Evolutionary conservation across 192 early-diverging fungal genomes (phyloP).

Genomic region (Dimargaris xerosporica): DNA sequence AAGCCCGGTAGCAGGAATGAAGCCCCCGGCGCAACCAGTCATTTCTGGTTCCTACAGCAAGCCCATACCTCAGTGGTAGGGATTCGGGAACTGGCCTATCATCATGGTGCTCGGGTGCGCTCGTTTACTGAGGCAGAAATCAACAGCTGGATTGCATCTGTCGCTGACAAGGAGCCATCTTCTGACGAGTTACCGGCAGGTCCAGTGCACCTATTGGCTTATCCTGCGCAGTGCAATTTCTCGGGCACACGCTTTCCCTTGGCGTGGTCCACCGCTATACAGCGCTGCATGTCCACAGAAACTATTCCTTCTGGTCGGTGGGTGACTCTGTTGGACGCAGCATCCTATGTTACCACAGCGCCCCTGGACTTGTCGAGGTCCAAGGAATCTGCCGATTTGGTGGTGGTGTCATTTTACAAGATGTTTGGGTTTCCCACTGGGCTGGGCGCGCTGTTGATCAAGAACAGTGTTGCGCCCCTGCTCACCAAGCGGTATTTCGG

Average conservation of each 20-base stretch:
- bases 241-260: conserved; percentile 57
- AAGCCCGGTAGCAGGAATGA: conserved; percentile 12
- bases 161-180: too few species aligned
- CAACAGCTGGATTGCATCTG: too few species aligned
- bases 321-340: conserved; percentile 56
- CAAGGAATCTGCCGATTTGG: conserved; percentile 42
- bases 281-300: neutral
- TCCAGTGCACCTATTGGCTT: conserved; percentile 44
- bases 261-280: conserved; percentile 22
- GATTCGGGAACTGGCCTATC: conserved; percentile 39
- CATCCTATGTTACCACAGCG: conserved; percentile 49
- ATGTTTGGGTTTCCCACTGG: conserved; percentile 79
- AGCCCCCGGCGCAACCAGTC: neutral
- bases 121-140: neutral
- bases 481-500: conserved; percentile 55
- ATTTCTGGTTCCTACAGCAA: conserved; percentile 41
- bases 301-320: conserved; percentile 19
- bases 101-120: conserved; percentile 15
- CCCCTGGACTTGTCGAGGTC: conserved; percentile 37
- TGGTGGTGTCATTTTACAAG: conserved; percentile 72
- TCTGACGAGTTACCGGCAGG: neutral
- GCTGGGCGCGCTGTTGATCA: conserved; percentile 56
- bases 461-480: conserved; percentile 24
- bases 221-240: conserved; percentile 79
- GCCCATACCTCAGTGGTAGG: conserved; percentile 67